Percentiles rank a stretch among this genome's conserved stretches.
phyloP scores from a whole-genome alignment of 2,329 filamentous ascomycete species.

The Fusarium piperis region DNA sequence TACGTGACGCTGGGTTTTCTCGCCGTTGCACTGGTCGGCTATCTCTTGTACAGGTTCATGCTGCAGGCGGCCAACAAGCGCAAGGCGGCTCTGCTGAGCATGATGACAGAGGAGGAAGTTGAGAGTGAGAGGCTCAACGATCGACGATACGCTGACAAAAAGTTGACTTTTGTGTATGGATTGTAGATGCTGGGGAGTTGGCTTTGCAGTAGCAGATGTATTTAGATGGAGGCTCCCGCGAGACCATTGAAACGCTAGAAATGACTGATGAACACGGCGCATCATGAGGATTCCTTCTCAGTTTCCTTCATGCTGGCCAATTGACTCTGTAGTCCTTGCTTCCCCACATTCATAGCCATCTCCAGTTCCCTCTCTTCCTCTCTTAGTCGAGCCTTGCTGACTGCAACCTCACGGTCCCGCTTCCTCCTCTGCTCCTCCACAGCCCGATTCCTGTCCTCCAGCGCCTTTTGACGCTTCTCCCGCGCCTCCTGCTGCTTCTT shows the following conservation, averaged over 20 bases:
- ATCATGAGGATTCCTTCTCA: slow-evolving; percentile 32
- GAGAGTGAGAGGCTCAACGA: slow-evolving; percentile 40
- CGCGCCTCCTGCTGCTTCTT: slow-evolving; percentile 61
- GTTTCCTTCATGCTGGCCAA: slow-evolving; percentile 51
- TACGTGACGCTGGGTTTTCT: slow-evolving; percentile 40
- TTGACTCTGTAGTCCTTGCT: slow-evolving; percentile 72
- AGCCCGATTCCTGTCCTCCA: slow-evolving; percentile 69
- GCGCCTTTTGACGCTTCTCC: slow-evolving; percentile 70
- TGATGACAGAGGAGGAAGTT: slow-evolving; percentile 37
- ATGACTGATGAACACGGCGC: slow-evolving; percentile 13
- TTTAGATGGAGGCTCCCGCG: slow-evolving; percentile 3
- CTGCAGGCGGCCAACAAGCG: slow-evolving; percentile 33
- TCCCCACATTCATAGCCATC: slow-evolving; percentile 74
- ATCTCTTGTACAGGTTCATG: slow-evolving; percentile 36
- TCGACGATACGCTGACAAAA: slow-evolving; percentile 41
- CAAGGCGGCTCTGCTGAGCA: slow-evolving; percentile 24
- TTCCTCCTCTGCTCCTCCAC: slow-evolving; percentile 71
- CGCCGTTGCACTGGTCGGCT: slow-evolving; percentile 33
- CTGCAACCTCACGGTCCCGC: slow-evolving; percentile 67
- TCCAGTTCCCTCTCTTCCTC: slow-evolving; percentile 76
- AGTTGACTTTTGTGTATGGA: slow-evolving; percentile 42
- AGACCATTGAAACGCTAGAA: neutral
- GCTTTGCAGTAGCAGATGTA: neutral
- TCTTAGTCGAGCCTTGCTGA: slow-evolving; percentile 68
- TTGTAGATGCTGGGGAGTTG: slow-evolving; percentile 21